Evolutionary conservation across 306 rosid species (phyloP).

Genomic region (Arachis stenosperma): DNA sequence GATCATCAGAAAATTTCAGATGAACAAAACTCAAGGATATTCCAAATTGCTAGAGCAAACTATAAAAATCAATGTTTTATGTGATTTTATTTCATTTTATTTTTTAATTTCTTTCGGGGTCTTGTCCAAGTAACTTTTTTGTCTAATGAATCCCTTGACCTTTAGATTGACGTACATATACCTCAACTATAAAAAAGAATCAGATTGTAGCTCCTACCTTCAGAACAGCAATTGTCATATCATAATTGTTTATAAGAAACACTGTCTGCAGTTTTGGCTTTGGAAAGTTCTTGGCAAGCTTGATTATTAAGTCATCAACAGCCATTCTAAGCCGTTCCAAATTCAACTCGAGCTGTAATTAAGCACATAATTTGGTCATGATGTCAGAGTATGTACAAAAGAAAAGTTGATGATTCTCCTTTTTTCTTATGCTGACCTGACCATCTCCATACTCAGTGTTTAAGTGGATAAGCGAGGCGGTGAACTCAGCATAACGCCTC

Average conservation of each 20-base stretch:
- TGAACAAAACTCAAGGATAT: background rate
- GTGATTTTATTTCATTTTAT: background rate
- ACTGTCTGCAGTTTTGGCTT: slow-evolving; percentile 79
- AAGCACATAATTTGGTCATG: slow-evolving; percentile 28
- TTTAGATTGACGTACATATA: slow-evolving; percentile 28
- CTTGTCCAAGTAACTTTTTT: background rate
- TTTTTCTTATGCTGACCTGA: slow-evolving; percentile 61
- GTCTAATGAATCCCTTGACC: too few relatives aligned
- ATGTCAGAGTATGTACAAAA: background rate
- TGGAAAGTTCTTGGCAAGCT: slow-evolving; percentile 87
- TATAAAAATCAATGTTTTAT: too few relatives aligned
- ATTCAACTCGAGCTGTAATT: slow-evolving; percentile 83
- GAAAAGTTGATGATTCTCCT: slow-evolving; percentile 3
- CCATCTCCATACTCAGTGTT: slow-evolving; percentile 93
- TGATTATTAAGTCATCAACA: slow-evolving; percentile 86
- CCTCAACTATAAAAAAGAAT: slow-evolving; percentile 30
- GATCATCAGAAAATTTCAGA: slow-evolving; percentile 28
- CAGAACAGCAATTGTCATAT: slow-evolving; percentile 89
- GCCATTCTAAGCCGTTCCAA: slow-evolving; percentile 97
- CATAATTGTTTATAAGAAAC: slow-evolving; percentile 95
- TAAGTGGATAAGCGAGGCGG: slow-evolving; percentile 90
- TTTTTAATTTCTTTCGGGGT: slow-evolving; percentile 11
- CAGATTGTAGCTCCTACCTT: slow-evolving; percentile 63
- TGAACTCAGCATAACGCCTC: slow-evolving; percentile 98
- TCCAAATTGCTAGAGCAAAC: slow-evolving; percentile 1